These are phyloP conservation scores for Crithidia bombi DNA, from an alignment of 208 protist genomes.

Conservation along the genomic window DNA sequence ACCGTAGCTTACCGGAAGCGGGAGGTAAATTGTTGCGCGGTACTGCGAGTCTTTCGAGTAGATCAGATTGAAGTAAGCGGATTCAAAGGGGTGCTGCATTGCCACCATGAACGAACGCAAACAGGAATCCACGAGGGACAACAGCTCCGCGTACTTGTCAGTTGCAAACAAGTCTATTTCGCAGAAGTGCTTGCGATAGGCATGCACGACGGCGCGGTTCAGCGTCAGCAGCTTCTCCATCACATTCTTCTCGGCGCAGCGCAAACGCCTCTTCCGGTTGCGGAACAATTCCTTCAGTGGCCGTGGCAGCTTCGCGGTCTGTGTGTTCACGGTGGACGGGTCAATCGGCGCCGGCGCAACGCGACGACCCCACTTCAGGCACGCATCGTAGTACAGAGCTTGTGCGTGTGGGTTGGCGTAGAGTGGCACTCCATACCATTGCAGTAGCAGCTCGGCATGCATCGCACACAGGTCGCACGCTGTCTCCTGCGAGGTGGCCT, in stretches of 20 bases:
- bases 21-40: constrained; percentile 65
- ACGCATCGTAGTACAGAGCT: constrained; percentile 63
- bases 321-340: constrained; percentile 11
- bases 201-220: constrained; percentile 28
- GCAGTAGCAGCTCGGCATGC: constrained; percentile 70
- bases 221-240: constrained; percentile 48
- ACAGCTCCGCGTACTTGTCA: constrained; percentile 37
- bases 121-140: constrained; percentile 40
- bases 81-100: constrained; percentile 57
- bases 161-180: constrained; percentile 53
- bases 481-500: constrained; percentile 40
- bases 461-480: constrained; percentile 70
- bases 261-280: constrained; percentile 33
- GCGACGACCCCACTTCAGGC: constrained; percentile 57
- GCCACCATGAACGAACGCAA: constrained; percentile 65
- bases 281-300: constrained; percentile 64
- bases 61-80: constrained; percentile 45
- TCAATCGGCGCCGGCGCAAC: constrained; percentile 32
- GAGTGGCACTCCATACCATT: constrained; percentile 61
- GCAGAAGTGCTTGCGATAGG: constrained; percentile 51
- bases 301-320: constrained; percentile 27
- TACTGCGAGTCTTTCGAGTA: constrained; percentile 48
- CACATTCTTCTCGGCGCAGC: constrained; percentile 31
- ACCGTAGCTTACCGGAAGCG: constrained; percentile 64
- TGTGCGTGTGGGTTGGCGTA: constrained; percentile 33